Base-by-base conservation (phyloP, 2,329 filamentous ascomycete genomes). In the Boeremia lycopersici region DNA sequence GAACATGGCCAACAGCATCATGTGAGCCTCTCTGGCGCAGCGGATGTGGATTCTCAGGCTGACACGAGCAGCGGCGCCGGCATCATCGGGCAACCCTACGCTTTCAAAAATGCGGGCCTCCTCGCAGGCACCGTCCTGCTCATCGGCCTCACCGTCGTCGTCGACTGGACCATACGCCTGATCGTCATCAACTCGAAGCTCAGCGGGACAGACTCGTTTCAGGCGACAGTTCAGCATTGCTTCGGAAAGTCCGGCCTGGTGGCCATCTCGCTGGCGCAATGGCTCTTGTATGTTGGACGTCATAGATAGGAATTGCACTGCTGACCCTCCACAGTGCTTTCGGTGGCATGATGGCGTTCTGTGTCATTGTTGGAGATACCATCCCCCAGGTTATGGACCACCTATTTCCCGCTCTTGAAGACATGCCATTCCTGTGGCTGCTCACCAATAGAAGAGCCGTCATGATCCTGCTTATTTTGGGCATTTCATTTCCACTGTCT, bases 1-100 rank as follows among this genome's bases (percentile, higher is more conserved):
- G 92, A 99, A 99, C 78, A 99, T 99, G 95, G 93, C 95, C 60
- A 99, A 99, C 79, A 96, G 90, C 67, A 99, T 99, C 74, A 97
- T 99, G 77, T 79, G 62, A 63, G 77, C 23, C 4, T 15, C 1
- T 0, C 4, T 15, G 19, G 12, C 9, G 12, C 1, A n/a, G 0
- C 12, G 12, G 9, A 10, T n/a, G 0, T 4, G 31, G 26, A 11
- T 8, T 7, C 5, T 25, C 25, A 30, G 8, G 56, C 69, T 70
- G 48, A 71, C 47, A 29, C 9, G 15, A 42, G 50, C 49, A 79
- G 77, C 58, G 86, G 86, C 28, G 86, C 86, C 28, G 86, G 86
- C 2, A 88, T 89, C 56, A 88, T 89, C 64, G 86, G 81, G 26
- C 95, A 99, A 77, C 93, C 95, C 11, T 99, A 98, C 77, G 95